A percentile compares a stretch with the other conserved stretches of the same genome.
Conservation (phyloP, 805 yeast species). For the Yueomyces sinensis region DNA sequence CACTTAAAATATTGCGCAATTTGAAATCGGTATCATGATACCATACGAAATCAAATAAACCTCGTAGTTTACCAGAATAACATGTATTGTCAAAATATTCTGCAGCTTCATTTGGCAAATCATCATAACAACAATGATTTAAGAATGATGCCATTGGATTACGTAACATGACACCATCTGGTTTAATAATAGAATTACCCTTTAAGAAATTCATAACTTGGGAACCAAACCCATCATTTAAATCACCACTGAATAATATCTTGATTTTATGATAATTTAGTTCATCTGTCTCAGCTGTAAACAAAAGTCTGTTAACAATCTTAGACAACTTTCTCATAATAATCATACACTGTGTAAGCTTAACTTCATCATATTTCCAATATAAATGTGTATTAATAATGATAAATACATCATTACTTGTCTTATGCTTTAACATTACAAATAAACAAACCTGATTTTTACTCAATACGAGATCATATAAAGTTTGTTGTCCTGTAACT, state of each 20-base stretch:
- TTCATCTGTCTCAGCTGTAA: constrained; percentile 11
- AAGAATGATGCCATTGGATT: constrained; percentile 22
- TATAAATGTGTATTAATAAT: constrained; percentile 49
- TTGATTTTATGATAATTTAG: constrained; percentile 16
- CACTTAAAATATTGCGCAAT: constrained; percentile 37
- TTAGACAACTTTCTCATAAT: constrained; percentile 24
- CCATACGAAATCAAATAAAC: constrained; percentile 49
- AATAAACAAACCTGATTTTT: constrained; percentile 47
- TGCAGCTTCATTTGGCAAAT: constrained; percentile 11
- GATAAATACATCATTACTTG: constrained; percentile 28
- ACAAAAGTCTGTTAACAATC: constrained; percentile 14
- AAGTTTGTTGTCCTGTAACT: constrained; percentile 11
- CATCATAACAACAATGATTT: constrained; percentile 23
- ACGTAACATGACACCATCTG: constrained; percentile 14
- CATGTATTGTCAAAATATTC: constrained; percentile 28
- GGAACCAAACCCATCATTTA: constrained; percentile 39
- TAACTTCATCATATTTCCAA: constrained; percentile 46
- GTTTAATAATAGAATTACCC: constrained; percentile 20
- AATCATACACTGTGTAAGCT: constrained; percentile 38
- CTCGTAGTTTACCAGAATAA: constrained; percentile 35
- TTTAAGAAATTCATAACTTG: constrained; percentile 33
- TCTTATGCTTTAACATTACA: constrained; percentile 33
- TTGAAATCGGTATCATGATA: constrained; percentile 29
- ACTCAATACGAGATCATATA: constrained; percentile 25
- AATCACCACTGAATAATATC: constrained; percentile 41